Evolutionary conservation across 169 alveolate genomes (phyloP), one percentile per base, ranked within the genome.

Genomic region (Theileria parva): DNA sequence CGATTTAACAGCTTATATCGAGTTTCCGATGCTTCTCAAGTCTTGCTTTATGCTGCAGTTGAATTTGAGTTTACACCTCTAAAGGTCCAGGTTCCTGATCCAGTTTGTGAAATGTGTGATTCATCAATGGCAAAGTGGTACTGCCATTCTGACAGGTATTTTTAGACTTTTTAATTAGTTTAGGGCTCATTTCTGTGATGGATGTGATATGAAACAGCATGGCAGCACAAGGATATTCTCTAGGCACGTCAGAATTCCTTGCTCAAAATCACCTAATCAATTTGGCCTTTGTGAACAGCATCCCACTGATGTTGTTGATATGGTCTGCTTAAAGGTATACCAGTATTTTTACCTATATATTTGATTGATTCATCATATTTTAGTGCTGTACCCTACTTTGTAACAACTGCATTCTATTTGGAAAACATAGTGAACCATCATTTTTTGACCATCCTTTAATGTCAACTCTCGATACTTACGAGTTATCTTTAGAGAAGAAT

Each of bases 251-350:
- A 87, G 97, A 60, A 89, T 95, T 23, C 94, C 95, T 55, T 88
- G 86, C 57, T 87, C 96, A 8, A 95, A 95, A 85, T 94, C 97
- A 6, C 97, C 97, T 44, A 87, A 87, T 48, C 97, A 94, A 78
- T 95, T 95, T 79, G 97, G 97, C 6, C 85, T 85, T 37, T 95
- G 97, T 72, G 94, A 95, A 12, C 85, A 86, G 60, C 97, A 95
- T 79, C 95, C 96, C 15, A 81, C 94, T 17, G 97, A 95, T 74
- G 86, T 92, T 76, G 74, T 95, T n/a, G 97, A 95, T 72, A 91
- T 83, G 37, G 96, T 93, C 39, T 95, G 97, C 85, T 86, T 94
- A 91, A 86, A 87, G 88, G 71, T 63, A 63, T 39, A 17, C 1
- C 12, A 2, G 84, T 71, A 30, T 23, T 44, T 17, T 13, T 27